Evolutionary conservation across 2,329 filamentous ascomycete genomes (phyloP).

Genomic region (Cladosporium halotolerans): DNA sequence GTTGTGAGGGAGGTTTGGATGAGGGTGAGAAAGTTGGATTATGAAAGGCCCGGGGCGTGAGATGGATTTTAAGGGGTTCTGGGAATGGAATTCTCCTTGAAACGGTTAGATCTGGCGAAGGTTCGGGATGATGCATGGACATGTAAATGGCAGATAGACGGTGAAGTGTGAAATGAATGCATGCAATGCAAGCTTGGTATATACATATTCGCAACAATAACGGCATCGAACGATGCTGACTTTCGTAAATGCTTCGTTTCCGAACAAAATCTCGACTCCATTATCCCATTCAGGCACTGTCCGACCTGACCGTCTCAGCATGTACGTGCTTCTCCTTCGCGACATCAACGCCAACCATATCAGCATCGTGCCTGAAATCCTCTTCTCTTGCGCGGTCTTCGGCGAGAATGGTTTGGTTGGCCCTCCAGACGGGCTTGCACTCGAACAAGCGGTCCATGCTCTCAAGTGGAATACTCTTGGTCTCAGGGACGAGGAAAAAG

Average conservation of each 20-base stretch:
- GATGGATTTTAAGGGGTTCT: background rate
- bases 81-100: too few relatives aligned
- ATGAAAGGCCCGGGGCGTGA: constrained; percentile 53
- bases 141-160: too few relatives aligned
- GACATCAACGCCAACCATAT: constrained; percentile 29
- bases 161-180: too few relatives aligned
- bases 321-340: constrained; percentile 33
- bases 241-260: background rate
- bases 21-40: constrained; percentile 60
- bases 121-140: too few relatives aligned
- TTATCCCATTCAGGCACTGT: background rate
- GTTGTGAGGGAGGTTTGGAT: constrained; percentile 68
- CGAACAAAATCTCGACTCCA: background rate
- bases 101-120: too few relatives aligned
- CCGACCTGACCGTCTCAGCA: constrained; percentile 19
- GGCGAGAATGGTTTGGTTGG: constrained; percentile 35
- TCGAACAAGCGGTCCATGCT: constrained; percentile 43
- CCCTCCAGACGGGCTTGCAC: constrained; percentile 36
- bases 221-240: too few relatives aligned
- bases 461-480: constrained; percentile 41
- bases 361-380: constrained; percentile 38
- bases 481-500: constrained; percentile 39
- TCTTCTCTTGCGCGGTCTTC: constrained; percentile 34
- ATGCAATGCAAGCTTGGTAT: too few relatives aligned
- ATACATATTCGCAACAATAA: too few relatives aligned